These are phyloP conservation scores for Xylariomycetidae sp. DNA, from an alignment of 2,329 filamentous ascomycete species.

Conservation along the genomic window DNA sequence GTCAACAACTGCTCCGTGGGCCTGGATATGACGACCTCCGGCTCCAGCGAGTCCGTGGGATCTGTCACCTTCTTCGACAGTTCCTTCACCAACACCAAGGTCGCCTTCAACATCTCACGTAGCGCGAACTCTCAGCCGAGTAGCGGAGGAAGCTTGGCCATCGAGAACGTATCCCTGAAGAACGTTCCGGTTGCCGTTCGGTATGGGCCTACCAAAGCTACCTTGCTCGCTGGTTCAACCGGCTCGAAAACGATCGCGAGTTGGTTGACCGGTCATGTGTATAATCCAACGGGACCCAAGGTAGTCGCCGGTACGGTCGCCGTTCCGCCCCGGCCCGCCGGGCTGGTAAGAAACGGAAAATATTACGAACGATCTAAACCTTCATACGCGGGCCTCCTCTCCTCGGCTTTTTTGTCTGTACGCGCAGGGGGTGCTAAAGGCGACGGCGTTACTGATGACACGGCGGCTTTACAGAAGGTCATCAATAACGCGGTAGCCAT, in stretches of 20 bases:
- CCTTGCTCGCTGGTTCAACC: constrained; percentile 50
- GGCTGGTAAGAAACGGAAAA: constrained; percentile 46
- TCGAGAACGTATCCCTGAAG: constrained; percentile 42
- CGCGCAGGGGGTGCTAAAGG: constrained; percentile 63
- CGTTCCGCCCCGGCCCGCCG: constrained; percentile 41
- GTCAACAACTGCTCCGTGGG: constrained; percentile 54
- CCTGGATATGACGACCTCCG: constrained; percentile 54
- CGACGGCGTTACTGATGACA: constrained; percentile 71
- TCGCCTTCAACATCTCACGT: constrained; percentile 61
- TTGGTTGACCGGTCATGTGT: constrained; percentile 64
- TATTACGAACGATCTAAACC: constrained; percentile 75
- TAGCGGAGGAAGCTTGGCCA: constrained; percentile 36
- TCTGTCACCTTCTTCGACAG: constrained; percentile 73
- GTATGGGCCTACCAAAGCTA: constrained; percentile 35
- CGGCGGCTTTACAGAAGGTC: constrained; percentile 61
- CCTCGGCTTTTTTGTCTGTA: constrained; percentile 60
- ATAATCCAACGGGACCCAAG: constrained; percentile 39
- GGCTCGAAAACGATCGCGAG: constrained; percentile 41
- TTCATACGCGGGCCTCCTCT: constrained; percentile 58
- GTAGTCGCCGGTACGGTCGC: constrained; percentile 42
- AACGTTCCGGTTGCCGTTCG: constrained; percentile 37
- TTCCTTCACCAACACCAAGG: constrained; percentile 58
- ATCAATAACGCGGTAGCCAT: constrained; percentile 48
- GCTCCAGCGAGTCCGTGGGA: constrained; percentile 45
- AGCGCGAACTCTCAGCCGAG: constrained; percentile 26